Evolutionary conservation across 495 filamentous ascomycete species (phyloP).

Genomic region (Cercophora newfieldiana): DNA sequence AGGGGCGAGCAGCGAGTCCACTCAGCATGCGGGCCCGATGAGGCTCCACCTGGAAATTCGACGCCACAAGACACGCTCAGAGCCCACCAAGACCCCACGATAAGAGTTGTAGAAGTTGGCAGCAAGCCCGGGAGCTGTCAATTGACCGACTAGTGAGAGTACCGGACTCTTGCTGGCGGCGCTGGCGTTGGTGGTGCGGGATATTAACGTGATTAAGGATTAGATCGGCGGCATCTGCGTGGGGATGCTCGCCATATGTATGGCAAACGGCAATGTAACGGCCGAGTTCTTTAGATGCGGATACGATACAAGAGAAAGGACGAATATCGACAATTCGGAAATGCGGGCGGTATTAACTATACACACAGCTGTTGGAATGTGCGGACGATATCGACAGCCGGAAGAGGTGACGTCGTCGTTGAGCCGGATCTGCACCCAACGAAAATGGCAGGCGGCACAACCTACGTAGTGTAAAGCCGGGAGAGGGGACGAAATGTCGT

Average conservation of each 20-base stretch:
- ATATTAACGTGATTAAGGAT: constrained; percentile 15
- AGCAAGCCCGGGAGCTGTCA: neutral
- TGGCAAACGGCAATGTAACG: neutral
- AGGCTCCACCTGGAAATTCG: constrained; percentile 10
- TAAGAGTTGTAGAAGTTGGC: too few species aligned
- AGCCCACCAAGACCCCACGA: too few species aligned
- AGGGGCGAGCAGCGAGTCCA: neutral
- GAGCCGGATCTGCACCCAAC: neutral
- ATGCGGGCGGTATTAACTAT: neutral
- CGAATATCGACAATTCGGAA: neutral
- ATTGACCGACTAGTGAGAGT: neutral
- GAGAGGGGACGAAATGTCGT: neutral
- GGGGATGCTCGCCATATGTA: neutral
- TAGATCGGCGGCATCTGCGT: constrained; percentile 11
- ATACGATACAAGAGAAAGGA: neutral
- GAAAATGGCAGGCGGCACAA: constrained; percentile 4
- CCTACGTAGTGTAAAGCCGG: neutral
- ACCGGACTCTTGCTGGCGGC: neutral
- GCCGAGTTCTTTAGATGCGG: neutral
- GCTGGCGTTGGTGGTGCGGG: constrained; percentile 1
- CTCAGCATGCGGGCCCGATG: constrained; percentile 3
- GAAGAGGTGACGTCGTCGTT: neutral
- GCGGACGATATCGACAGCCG: neutral
- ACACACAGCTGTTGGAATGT: neutral
- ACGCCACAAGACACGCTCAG: too few species aligned